Percentiles rank a stretch among this genome's conserved stretches.
Evolutionary conservation across 2,329 filamentous ascomycete species (phyloP).

Genomic region (Calonectria fujianensis): DNA sequence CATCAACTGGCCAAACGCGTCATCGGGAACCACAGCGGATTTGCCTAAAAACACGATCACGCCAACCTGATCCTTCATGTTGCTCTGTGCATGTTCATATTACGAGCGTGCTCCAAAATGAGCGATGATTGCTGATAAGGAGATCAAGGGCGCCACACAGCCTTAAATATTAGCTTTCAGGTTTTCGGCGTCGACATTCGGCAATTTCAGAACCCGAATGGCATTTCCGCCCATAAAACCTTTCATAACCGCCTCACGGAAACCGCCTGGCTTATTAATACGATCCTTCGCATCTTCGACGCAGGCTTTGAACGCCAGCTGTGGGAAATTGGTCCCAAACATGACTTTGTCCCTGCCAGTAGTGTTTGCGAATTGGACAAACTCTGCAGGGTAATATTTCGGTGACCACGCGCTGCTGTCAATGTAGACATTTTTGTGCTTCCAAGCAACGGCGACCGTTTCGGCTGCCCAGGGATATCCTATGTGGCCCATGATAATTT

Average conservation of each 20-base stretch:
- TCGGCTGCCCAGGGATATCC: not conserved
- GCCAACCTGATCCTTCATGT: not conserved
- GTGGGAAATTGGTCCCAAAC: not conserved
- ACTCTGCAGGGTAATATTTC: not conserved
- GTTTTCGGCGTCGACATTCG: not conserved
- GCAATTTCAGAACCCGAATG: not conserved
- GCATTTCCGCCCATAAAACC: slow-evolving; percentile 2
- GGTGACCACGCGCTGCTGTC: not conserved
- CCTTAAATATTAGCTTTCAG: not conserved
- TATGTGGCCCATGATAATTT: not conserved
- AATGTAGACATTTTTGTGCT: not conserved
- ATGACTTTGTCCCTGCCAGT: not conserved
- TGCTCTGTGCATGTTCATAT: not conserved
- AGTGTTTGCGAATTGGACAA: not conserved
- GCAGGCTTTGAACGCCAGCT: not conserved
- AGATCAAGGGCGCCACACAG: not conserved
- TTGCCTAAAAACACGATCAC: not conserved
- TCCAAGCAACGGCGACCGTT: not conserved
- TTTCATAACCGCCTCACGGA: not conserved
- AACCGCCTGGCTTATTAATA: not conserved
- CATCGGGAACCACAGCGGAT: slow-evolving; percentile 1
- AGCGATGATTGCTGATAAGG: not conserved
- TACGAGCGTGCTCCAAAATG: not conserved
- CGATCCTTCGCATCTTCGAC: not conserved
- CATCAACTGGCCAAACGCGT: not conserved